A percentile compares a stretch with the other conserved stretches of the same genome.
Conservation (phyloP, 2,329 filamentous ascomycete genomes). For the Trichoderma cornu-damae region DNA sequence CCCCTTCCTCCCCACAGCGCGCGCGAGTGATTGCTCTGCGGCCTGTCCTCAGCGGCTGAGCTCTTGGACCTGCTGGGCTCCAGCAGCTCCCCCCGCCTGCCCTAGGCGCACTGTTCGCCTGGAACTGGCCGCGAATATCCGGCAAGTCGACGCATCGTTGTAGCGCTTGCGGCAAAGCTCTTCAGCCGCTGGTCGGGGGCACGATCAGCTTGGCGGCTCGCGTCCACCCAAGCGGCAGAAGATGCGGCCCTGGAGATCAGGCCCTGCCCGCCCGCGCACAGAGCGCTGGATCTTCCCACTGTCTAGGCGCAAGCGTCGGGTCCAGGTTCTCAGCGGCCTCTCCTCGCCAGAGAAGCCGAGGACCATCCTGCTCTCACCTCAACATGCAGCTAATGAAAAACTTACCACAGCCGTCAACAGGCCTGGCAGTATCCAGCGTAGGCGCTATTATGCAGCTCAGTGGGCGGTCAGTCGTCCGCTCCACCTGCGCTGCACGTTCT, state of each 20-base stretch:
- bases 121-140: not conserved
- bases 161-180: not conserved
- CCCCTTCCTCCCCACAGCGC: slow-evolving; percentile 17
- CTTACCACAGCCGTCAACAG: too few relatives aligned
- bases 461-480: slow-evolving; percentile 16
- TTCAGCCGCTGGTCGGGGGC: not conserved
- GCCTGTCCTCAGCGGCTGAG: not conserved
- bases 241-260: too few relatives aligned
- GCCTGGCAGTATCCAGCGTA: slow-evolving; percentile 7
- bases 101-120: not conserved
- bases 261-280: not conserved
- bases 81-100: not conserved
- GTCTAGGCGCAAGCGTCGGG: not conserved
- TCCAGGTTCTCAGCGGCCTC: not conserved
- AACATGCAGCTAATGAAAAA: slow-evolving; percentile 12
- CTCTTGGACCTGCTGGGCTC: not conserved
- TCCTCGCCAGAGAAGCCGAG: not conserved
- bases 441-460: slow-evolving; percentile 8
- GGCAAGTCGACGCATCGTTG: not conserved
- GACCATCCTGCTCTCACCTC: too few relatives aligned
- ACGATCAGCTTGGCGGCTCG: not conserved
- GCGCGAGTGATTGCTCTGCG: not conserved
- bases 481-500: slow-evolving; percentile 3
- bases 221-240: too few relatives aligned
- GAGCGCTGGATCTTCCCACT: too few relatives aligned